Conservation (phyloP, 1,139 yeast species). For the Suhomyces panamericanus region DNA sequence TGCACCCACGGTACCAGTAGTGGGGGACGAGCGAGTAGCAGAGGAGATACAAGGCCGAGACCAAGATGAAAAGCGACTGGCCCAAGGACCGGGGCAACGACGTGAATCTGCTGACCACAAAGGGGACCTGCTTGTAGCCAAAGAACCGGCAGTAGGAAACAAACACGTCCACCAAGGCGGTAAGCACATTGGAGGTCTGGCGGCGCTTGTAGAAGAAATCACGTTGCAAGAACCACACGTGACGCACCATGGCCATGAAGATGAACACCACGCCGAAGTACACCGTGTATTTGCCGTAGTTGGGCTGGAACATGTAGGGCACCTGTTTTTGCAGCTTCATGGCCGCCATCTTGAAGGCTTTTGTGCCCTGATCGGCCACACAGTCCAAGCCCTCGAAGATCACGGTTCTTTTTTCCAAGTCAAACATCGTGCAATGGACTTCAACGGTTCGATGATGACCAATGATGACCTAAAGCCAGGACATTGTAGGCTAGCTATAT, state of each 20-base stretch:
- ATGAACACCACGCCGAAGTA: conserved; percentile 46
- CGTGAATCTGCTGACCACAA: conserved; percentile 30
- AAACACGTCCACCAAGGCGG: conserved; percentile 28
- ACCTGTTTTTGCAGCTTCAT: conserved; percentile 37
- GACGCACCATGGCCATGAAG: conserved; percentile 39
- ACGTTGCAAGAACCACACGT: conserved; percentile 34
- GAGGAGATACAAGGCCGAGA: conserved; percentile 45
- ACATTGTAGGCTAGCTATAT: neutral
- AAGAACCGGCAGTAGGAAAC: conserved; percentile 46
- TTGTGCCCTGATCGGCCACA: conserved; percentile 35
- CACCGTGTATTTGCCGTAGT: conserved; percentile 47
- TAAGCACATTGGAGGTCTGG: conserved; percentile 12
- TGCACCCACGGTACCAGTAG: conserved; percentile 56
- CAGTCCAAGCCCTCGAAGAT: conserved; percentile 47
- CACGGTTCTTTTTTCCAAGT: conserved; percentile 2
- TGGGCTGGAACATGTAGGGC: conserved; percentile 41
- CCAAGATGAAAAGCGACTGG: conserved; percentile 38
- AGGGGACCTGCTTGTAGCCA: conserved; percentile 52
- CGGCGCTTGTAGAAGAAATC: conserved; percentile 33
- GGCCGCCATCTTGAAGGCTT: conserved; percentile 26
- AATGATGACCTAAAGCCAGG: neutral
- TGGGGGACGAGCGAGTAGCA: conserved; percentile 52
- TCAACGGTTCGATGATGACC: neutral
- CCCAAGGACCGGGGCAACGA: conserved; percentile 58
- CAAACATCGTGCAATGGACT: conserved; percentile 5